phyloP scores from a whole-genome alignment of 441 rosid species.

The Kokia cookei region DNA sequence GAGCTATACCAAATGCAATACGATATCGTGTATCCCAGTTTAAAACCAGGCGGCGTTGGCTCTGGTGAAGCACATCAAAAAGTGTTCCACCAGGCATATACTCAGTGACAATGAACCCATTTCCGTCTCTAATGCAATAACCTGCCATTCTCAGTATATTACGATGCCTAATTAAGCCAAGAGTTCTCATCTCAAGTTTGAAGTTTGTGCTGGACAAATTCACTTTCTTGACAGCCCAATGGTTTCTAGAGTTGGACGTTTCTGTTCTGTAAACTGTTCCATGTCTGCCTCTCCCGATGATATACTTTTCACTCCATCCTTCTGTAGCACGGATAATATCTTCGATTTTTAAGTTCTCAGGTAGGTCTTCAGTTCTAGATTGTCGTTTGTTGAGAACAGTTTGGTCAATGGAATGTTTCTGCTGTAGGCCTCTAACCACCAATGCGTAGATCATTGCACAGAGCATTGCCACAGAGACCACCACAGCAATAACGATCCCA shows the following conservation, averaged over 20 bases:
- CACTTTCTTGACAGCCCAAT: slow-evolving; percentile 33
- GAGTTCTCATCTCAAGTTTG: slow-evolving; percentile 30
- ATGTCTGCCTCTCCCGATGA: slow-evolving; percentile 47
- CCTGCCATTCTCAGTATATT: slow-evolving; percentile 39
- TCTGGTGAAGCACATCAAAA: slow-evolving; percentile 25
- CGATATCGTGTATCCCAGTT: slow-evolving; percentile 30
- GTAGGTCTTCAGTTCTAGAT: slow-evolving; percentile 27
- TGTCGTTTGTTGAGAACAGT: slow-evolving; percentile 17
- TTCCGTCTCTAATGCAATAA: slow-evolving; percentile 29
- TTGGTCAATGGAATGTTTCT: slow-evolving; percentile 6
- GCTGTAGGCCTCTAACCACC: slow-evolving; percentile 15
- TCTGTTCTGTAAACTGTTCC: slow-evolving; percentile 44
- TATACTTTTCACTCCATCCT: slow-evolving; percentile 30
- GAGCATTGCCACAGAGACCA: slow-evolving; percentile 26
- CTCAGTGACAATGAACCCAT: slow-evolving; percentile 35
- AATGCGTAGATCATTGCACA: slow-evolving; percentile 18
- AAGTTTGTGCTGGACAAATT: slow-evolving; percentile 25
- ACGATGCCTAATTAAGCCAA: slow-evolving; percentile 37
- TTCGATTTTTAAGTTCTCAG: slow-evolving; percentile 24
- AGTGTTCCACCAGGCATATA: slow-evolving; percentile 41
- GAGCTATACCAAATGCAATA: slow-evolving; percentile 38
- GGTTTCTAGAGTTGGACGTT: slow-evolving; percentile 18
- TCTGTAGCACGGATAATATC: slow-evolving; percentile 32
- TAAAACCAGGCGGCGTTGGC: slow-evolving; percentile 21
- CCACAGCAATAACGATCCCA: slow-evolving; percentile 20